Evolutionary conservation across 2,329 filamentous ascomycete genomes (phyloP), one percentile per base, ranked within the genome.

Genomic region (Thyridium curvatum): DNA sequence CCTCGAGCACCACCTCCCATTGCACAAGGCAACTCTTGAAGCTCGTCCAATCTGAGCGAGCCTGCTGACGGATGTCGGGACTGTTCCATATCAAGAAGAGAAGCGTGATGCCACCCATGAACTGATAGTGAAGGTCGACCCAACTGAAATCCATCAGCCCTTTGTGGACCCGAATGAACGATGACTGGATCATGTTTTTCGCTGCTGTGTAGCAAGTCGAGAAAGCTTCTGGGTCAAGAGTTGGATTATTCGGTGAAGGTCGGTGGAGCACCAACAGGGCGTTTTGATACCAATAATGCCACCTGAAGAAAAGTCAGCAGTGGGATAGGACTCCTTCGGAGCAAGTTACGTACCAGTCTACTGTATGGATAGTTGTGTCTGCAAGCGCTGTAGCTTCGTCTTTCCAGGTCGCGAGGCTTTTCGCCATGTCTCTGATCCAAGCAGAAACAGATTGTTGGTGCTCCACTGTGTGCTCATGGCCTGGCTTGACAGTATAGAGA

Each of bases 21-120:
- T 52, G 48, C 15, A 46, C 35, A 3, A 50, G 32, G 14, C 49
- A 50, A 32, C 49, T 50, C 29, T 50, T 52, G 37, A 52, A 52
- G 2, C 41, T 37, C 2, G 46, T 45, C 49, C 49, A 52, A 4
- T 45, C 43, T 5, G 32, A 13, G 17, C 40, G 37, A n/a, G 38
- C 43, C 8, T 34, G 32, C 16, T 32, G 18, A 8, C 40, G 37
- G 15, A 36, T 38, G 3, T 39, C 37, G 9, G 29, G 18, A 18
- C 37, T 39, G 21, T 37, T 45, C 36, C 43, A 45, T 0, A 50
- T 46, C 16, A 52, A 29, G 21, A 52, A 52, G 1, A 52, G 36
- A 21, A 52, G 32, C 3, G 48, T 52, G 30, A 52, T 49, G 13
- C 49, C 49, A 37, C 48, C 46, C 45, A 52, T 48, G 8, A 50